Evolutionary conservation across 2,329 filamentous ascomycete genomes (phyloP).

Genomic region (Colletotrichum orbiculare): DNA sequence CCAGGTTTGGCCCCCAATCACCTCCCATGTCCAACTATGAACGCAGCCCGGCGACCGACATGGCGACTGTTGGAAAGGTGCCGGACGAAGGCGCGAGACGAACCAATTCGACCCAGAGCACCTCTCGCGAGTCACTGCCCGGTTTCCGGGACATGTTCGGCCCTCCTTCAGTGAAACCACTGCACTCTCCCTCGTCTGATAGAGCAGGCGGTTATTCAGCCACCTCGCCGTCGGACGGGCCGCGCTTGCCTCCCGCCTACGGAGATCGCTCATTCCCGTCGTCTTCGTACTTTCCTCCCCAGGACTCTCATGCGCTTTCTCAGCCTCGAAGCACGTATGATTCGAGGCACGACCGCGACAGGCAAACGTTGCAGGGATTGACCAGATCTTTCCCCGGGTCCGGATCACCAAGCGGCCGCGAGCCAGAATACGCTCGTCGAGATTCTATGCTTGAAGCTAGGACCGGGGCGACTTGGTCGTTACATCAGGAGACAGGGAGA

Average conservation of each 20-base stretch:
- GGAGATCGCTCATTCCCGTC: constrained; percentile 52
- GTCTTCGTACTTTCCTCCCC: constrained; percentile 59
- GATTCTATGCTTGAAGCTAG: constrained; percentile 52
- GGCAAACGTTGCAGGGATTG: constrained; percentile 45
- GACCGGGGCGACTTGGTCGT: constrained; percentile 49
- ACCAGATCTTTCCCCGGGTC: constrained; percentile 54
- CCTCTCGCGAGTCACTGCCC: constrained; percentile 61
- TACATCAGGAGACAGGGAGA: constrained; percentile 52
- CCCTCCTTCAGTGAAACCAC: constrained; percentile 53
- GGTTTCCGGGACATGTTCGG: constrained; percentile 69
- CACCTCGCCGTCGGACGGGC: constrained; percentile 60
- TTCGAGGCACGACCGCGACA: constrained; percentile 55
- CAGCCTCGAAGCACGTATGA: constrained; percentile 61
- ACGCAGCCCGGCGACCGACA: constrained; percentile 55
- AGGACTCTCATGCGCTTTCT: constrained; percentile 48
- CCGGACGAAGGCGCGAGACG: constrained; percentile 50
- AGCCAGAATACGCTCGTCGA: constrained; percentile 49
- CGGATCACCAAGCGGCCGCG: constrained; percentile 57
- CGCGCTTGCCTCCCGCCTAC: constrained; percentile 51
- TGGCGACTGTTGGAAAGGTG: constrained; percentile 53
- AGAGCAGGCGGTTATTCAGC: constrained; percentile 55
- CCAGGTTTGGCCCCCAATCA: constrained; percentile 54
- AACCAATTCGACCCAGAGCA: constrained; percentile 46
- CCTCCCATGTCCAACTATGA: constrained; percentile 71
- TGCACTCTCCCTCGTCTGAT: constrained; percentile 59